Percentiles rank a stretch among this genome's conserved stretches.
Evolutionary conservation across 23 red algal species (phyloP).

Genomic region (Chondrus crispus): DNA sequence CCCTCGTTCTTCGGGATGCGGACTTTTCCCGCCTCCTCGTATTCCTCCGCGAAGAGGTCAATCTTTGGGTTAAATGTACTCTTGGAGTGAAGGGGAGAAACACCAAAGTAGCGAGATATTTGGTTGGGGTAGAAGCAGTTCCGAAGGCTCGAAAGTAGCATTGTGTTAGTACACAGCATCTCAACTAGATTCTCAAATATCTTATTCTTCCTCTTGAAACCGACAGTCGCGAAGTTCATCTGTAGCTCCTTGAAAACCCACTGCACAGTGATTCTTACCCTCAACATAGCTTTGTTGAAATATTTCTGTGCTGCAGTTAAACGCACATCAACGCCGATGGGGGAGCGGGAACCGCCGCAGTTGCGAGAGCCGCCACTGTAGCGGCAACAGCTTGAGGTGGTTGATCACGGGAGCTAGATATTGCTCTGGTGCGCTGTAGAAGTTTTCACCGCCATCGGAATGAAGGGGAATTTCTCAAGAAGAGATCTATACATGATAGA

Average conservation of each 20-base stretch:
- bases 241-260: background rate
- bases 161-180: background rate
- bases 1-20: background rate
- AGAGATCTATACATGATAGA: background rate
- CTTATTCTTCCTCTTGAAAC: background rate
- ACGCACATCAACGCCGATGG: too few relatives aligned
- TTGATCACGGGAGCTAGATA: too few relatives aligned
- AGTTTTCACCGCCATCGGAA: background rate
- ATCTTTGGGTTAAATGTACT: background rate
- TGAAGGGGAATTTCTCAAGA: background rate
- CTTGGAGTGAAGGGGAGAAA: background rate
- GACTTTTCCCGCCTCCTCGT: background rate
- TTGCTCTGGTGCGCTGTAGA: background rate
- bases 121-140: constrained; percentile 1
- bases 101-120: background rate
- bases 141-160: background rate
- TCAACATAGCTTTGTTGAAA: background rate
- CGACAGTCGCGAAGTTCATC: background rate
- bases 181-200: background rate
- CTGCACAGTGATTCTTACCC: background rate
- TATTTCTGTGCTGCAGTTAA: background rate
- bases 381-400: too few relatives aligned
- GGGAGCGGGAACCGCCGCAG: too few relatives aligned
- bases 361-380: too few relatives aligned
- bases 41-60: background rate